Conservation (phyloP, 2,329 filamentous ascomycete species). For the Hymenoscyphus occultus region DNA sequence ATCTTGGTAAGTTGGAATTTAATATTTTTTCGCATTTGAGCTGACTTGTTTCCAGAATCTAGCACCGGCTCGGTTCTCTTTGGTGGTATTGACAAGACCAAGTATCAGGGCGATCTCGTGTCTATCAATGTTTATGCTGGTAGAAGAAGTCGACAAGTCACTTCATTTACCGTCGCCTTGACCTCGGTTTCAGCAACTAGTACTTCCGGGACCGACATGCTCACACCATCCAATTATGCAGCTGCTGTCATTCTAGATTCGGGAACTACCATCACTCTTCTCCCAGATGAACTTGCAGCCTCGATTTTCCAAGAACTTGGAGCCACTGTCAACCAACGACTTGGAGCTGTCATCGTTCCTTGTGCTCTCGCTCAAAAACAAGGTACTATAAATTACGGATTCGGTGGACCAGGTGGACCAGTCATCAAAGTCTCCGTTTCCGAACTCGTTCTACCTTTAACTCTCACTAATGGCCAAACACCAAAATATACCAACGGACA, state of each 20-base stretch:
- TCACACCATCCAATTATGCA: slow-evolving; percentile 38
- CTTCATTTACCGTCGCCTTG: slow-evolving; percentile 36
- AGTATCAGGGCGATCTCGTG: slow-evolving; percentile 41
- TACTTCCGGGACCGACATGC: slow-evolving; percentile 40
- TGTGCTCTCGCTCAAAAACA: slow-evolving; percentile 41
- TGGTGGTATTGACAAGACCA: slow-evolving; percentile 47
- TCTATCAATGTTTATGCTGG: slow-evolving; percentile 34
- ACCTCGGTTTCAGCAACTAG: slow-evolving; percentile 34
- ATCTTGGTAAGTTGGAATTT: slow-evolving; percentile 33
- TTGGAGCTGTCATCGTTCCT: slow-evolving; percentile 49
- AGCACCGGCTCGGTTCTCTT: slow-evolving; percentile 41
- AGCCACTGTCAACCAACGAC: slow-evolving; percentile 43
- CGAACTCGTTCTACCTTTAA: slow-evolving; percentile 44
- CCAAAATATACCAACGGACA: slow-evolving; percentile 34
- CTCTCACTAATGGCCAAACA: slow-evolving; percentile 34
- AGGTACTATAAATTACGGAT: slow-evolving; percentile 48
- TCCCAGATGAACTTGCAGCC: slow-evolving; percentile 55
- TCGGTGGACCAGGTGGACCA: slow-evolving; percentile 44
- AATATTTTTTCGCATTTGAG: not conserved
- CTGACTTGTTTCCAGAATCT: slow-evolving; percentile 23
- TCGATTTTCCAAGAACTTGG: slow-evolving; percentile 45
- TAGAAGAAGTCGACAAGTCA: slow-evolving; percentile 15
- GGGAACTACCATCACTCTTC: slow-evolving; percentile 64
- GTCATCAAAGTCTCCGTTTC: slow-evolving; percentile 45
- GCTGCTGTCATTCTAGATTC: slow-evolving; percentile 58